A percentile compares a stretch with the other conserved stretches of the same genome.
These are phyloP conservation scores for Melanogaster broomeanus DNA, from an alignment of 768 basidiomycete genomes.

Conservation along the genomic window DNA sequence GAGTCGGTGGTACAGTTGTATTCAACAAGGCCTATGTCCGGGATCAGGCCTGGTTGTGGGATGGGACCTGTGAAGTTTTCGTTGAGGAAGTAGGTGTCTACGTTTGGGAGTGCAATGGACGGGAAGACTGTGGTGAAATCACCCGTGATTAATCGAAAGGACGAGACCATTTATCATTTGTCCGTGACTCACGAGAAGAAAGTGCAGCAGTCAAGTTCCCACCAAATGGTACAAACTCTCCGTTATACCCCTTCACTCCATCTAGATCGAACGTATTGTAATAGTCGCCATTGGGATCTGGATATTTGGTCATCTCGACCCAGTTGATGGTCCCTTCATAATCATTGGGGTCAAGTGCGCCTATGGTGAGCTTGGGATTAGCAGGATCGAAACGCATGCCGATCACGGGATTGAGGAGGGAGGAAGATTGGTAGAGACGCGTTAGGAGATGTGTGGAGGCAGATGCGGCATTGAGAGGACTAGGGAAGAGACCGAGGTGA, in stretches of 20 bases:
- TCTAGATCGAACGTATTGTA: slow-evolving; percentile 25
- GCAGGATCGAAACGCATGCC: slow-evolving; percentile 30
- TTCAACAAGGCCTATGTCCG: neutral
- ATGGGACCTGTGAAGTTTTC: slow-evolving; percentile 24
- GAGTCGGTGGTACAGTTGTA: slow-evolving; percentile 17
- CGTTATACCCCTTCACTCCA: slow-evolving; percentile 32
- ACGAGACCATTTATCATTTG: neutral
- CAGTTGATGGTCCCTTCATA: slow-evolving; percentile 34
- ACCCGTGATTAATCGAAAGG: neutral
- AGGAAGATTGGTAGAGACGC: slow-evolving; percentile 17
- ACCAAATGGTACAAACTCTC: slow-evolving; percentile 20
- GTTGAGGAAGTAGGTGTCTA: slow-evolving; percentile 16
- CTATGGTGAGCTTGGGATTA: slow-evolving; percentile 33
- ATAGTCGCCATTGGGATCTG: slow-evolving; percentile 15
- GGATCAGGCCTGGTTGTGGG: slow-evolving; percentile 1
- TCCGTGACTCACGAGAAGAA: slow-evolving; percentile 23
- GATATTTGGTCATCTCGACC: slow-evolving; percentile 22
- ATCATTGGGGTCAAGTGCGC: slow-evolving; percentile 31
- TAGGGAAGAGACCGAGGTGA: slow-evolving; percentile 25
- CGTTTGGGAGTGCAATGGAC: slow-evolving; percentile 19
- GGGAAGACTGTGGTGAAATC: slow-evolving; percentile 11
- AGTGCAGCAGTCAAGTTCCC: slow-evolving; percentile 19
- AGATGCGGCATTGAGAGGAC: slow-evolving; percentile 18
- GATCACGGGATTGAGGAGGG: slow-evolving; percentile 31
- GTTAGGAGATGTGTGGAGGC: slow-evolving; percentile 16